These are phyloP conservation scores for Sporothrix brasiliensis DNA, from an alignment of 2,329 filamentous ascomycete genomes.

Conservation along the genomic window DNA sequence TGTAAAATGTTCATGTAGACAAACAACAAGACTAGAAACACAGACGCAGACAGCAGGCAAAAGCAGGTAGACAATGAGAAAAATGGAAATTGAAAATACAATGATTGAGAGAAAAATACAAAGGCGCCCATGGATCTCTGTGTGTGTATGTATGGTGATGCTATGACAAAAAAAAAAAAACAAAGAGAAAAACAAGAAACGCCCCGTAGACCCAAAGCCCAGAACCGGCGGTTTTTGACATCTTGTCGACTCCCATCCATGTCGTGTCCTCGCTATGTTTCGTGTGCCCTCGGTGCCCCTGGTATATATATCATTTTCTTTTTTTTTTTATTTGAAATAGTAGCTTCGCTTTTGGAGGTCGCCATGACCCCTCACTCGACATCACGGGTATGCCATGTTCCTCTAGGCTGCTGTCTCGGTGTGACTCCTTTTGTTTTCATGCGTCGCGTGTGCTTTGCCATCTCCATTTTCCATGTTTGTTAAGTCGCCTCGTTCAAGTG, in stretches of 20 bases:
- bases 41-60: neutral
- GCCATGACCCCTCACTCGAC: neutral
- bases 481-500: neutral
- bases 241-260: no score
- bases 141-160: no score
- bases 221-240: no score
- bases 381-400: neutral
- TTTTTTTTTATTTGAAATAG: no score
- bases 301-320: no score
- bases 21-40: neutral
- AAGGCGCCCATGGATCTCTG: neutral
- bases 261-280: no score
- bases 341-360: no score
- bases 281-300: no score
- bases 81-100: neutral
- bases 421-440: neutral
- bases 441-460: neutral
- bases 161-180: no score
- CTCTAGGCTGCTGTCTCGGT: neutral
- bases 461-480: neutral
- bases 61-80: neutral
- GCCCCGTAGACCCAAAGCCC: no score
- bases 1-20: constrained; percentile 14
- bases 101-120: neutral
- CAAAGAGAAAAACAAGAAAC: no score